phyloP scores from a whole-genome alignment of 2,329 filamentous ascomycete species.

The Akanthomyces dipterigenus region DNA sequence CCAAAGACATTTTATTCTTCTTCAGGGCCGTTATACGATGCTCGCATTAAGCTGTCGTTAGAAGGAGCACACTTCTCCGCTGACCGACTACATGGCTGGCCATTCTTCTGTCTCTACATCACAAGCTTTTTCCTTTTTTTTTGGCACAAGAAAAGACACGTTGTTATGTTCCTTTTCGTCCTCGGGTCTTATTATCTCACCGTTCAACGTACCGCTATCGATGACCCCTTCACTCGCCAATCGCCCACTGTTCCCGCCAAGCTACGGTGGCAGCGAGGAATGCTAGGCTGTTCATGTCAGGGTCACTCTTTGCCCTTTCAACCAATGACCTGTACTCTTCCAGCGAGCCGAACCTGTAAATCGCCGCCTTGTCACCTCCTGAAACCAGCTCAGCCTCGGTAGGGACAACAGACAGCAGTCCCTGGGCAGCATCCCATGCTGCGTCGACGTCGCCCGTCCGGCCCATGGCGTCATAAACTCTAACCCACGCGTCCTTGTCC shows the following conservation, averaged over 20 bases:
- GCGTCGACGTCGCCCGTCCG: background rate
- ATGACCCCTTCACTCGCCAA: background rate
- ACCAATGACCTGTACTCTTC: background rate
- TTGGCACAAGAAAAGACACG: too few species aligned
- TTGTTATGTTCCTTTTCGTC: too few species aligned
- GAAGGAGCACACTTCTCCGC: too few species aligned
- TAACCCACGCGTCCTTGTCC: background rate
- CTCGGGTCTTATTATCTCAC: background rate
- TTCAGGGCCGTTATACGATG: background rate
- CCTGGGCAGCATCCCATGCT: background rate
- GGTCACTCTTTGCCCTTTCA: background rate
- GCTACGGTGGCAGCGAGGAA: slow-evolving; percentile 6
- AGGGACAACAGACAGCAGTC: background rate
- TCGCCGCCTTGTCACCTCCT: background rate
- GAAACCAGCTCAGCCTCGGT: background rate
- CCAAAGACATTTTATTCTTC: background rate
- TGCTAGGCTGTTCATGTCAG: slow-evolving; percentile 9
- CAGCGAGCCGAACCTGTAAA: background rate
- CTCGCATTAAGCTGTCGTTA: background rate
- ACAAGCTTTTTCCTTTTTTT: background rate
- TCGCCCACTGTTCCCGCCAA: slow-evolving; percentile 7
- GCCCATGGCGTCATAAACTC: background rate
- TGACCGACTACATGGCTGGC: background rate
- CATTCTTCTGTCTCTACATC: background rate
- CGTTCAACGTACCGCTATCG: background rate